These are phyloP conservation scores for Tripterygium wilfordii DNA, from an alignment of 177 flowering plant species.

Conservation along the genomic window DNA sequence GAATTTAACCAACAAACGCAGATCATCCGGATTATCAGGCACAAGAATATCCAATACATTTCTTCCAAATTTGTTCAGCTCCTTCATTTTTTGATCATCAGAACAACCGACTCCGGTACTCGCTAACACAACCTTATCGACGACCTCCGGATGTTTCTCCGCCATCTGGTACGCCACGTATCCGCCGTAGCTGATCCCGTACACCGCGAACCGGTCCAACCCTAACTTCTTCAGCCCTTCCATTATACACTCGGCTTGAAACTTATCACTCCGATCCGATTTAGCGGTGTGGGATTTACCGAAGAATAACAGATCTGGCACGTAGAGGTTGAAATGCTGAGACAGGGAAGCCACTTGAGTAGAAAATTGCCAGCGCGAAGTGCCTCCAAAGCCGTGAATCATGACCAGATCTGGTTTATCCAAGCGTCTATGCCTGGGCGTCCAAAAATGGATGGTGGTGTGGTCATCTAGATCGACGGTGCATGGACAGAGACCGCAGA, in stretches of 20 bases:
- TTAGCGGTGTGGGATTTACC: slow-evolving; percentile 31
- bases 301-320: slow-evolving; percentile 48
- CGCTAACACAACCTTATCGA: slow-evolving; percentile 43
- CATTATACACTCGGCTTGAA: slow-evolving; percentile 38
- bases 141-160: slow-evolving; percentile 22
- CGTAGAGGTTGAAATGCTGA: slow-evolving; percentile 29
- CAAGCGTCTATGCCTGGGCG: slow-evolving; percentile 13
- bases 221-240: slow-evolving; percentile 37
- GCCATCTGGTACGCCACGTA: slow-evolving; percentile 53
- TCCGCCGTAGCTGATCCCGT: slow-evolving; percentile 53
- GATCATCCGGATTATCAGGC: slow-evolving; percentile 19
- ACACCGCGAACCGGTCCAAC: slow-evolving; percentile 24
- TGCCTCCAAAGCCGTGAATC: slow-evolving; percentile 53
- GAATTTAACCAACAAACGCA: slow-evolving; percentile 13
- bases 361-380: slow-evolving; percentile 39
- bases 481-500: slow-evolving; percentile 25
- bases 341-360: slow-evolving; percentile 24
- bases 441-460: slow-evolving; percentile 40
- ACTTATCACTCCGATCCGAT: slow-evolving; percentile 25
- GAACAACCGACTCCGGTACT: slow-evolving; percentile 35
- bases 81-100: slow-evolving; percentile 22
- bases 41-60: slow-evolving; percentile 22
- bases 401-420: slow-evolving; percentile 29
- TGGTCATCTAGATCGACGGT: slow-evolving; percentile 31
- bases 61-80: slow-evolving; percentile 15